phyloP scores from a whole-genome alignment of 2,329 filamentous ascomycete species.

The Thielaviopsis ethacetica region DNA sequence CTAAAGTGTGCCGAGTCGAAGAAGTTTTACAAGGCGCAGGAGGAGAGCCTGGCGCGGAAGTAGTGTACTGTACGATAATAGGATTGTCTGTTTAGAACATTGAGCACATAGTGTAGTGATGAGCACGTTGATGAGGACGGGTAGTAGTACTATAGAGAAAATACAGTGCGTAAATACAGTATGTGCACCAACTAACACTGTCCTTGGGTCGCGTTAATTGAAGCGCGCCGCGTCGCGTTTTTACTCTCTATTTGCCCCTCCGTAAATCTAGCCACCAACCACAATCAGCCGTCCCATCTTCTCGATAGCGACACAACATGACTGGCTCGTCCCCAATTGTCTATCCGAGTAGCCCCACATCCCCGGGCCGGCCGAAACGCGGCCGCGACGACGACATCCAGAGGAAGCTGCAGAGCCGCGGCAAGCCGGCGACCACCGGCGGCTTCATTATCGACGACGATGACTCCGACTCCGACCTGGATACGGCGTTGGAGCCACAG shows the following conservation, averaged over 20 bases:
- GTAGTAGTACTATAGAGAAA: not conserved
- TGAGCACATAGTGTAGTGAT: too few relatives aligned
- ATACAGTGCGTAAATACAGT: not conserved
- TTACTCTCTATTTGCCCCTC: not conserved
- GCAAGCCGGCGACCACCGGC: conserved; percentile 1
- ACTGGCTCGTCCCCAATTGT: conserved; percentile 11
- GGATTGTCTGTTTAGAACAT: not conserved
- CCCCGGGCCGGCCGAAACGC: conserved; percentile 9
- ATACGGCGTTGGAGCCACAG: conserved; percentile 1
- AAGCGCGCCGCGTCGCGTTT: conserved; percentile 1
- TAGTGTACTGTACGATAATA: not conserved
- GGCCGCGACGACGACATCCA: conserved; percentile 6
- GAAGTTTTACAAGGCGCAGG: conserved; percentile 36
- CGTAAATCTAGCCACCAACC: not conserved
- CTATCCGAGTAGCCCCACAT: conserved; percentile 12
- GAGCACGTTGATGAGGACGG: not conserved
- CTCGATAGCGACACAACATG: not conserved
- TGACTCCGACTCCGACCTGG: conserved; percentile 8
- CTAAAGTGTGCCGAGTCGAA: conserved; percentile 70
- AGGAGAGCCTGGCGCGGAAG: not conserved
- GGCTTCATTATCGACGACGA: conserved; percentile 13
- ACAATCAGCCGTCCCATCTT: not conserved
- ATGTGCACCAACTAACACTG: not conserved
- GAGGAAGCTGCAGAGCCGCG: not conserved
- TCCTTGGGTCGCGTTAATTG: conserved; percentile 3